Conservation (phyloP, 139 green algal genomes). For the Micractinium conductrix region DNA sequence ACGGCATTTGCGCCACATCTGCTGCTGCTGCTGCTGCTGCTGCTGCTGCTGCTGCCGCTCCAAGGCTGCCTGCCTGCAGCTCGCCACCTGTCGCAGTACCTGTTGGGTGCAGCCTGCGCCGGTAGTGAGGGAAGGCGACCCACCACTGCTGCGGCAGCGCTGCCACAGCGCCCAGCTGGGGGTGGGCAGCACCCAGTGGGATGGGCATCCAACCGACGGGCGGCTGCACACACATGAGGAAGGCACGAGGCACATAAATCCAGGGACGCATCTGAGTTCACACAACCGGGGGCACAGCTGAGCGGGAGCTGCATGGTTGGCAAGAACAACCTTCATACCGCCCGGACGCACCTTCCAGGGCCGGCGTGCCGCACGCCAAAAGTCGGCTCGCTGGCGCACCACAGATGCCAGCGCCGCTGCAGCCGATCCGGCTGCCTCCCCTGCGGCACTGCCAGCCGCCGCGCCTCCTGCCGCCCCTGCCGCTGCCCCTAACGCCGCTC, state of each 20-base stretch:
- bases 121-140: constrained; percentile 3
- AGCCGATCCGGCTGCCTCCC: no score
- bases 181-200: background rate
- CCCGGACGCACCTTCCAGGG: constrained; percentile 1
- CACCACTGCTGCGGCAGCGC: constrained; percentile 1
- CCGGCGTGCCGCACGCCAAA: constrained; percentile 7
- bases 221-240: background rate
- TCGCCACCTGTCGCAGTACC: no score
- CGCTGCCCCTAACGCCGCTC: background rate
- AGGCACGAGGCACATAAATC: background rate
- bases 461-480: background rate
- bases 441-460: background rate
- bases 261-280: background rate
- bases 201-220: constrained; percentile 1
- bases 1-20: background rate
- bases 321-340: background rate
- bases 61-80: background rate
- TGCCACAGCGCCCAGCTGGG: background rate
- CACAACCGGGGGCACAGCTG: background rate
- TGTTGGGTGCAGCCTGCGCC: background rate
- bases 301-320: background rate
- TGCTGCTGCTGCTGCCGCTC: background rate
- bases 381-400: background rate
- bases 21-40: background rate
- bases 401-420: background rate